Evolutionary conservation across 345 rosid species (phyloP).

Genomic region (Conringia planisiliqua): DNA sequence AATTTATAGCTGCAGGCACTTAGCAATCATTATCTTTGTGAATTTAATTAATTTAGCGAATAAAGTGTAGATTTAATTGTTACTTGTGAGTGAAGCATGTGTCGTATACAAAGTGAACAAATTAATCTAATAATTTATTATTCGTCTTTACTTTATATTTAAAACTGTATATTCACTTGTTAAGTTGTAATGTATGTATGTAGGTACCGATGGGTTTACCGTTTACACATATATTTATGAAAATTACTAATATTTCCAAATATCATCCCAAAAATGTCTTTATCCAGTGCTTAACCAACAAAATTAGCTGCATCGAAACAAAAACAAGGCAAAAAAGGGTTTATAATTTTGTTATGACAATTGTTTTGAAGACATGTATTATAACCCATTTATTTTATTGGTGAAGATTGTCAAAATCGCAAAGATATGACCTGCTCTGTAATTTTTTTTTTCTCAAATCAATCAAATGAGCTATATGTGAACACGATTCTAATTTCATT

Average conservation of each 20-base stretch:
- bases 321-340: background rate
- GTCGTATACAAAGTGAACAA: slow-evolving; percentile 3
- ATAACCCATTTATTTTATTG: background rate
- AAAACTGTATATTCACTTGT: too few species aligned
- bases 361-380: background rate
- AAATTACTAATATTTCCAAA: too few species aligned
- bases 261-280: too few species aligned
- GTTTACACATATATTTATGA: too few species aligned
- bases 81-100: slow-evolving; percentile 17
- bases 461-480: background rate
- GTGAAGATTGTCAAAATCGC: background rate
- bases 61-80: slow-evolving; percentile 8
- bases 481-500: background rate
- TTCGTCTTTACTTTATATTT: background rate
- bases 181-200: too few species aligned
- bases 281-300: too few species aligned
- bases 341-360: background rate
- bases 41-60: background rate
- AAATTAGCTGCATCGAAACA: background rate
- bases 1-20: slow-evolving; percentile 4
- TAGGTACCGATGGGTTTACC: too few species aligned
- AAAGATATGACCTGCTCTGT: background rate
- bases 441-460: background rate
- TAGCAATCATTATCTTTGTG: slow-evolving; percentile 15
- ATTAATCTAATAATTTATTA: background rate